Evolutionary conservation across 2,329 filamentous ascomycete genomes (phyloP), one percentile per base, ranked within the genome.

Genomic region (Apiospora malaysiana): DNA sequence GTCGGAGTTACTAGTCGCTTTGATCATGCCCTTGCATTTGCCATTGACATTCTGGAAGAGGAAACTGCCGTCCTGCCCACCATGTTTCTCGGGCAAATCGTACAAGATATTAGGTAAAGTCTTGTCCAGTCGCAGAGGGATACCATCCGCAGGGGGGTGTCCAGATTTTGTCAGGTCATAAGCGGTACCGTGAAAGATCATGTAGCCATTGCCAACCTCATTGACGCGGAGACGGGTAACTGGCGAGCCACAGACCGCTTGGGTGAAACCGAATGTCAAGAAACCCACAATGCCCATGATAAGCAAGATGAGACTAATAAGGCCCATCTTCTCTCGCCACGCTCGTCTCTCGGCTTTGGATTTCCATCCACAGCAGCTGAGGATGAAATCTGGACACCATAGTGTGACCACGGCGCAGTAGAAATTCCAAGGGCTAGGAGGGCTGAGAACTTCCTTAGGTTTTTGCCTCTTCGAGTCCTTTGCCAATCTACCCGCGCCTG

Each of bases 41-140:
- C 96, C 97, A 77, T 99, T 99, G 81, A 99, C 96, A 75, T 98
- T 97, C 80, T 99, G 96, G 83, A 99, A 99, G 78, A 99, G 84
- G 80, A 99, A 99, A 79, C 95, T 98, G 71, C 94, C 95, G 79
- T 99, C 97, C 81, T 93, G 89, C n/a, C 95, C 96, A 70, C 91
- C 92, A 76, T 95, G 90, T 78, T 93, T 93, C 75, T 92, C 89
- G 0, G 91, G 88, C n/a, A 97, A 84, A 79, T 98, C 94, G 78
- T 90, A 98, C 18, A 99, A 85, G 32, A 99, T 91, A 77, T 98
- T 98, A 37, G 93, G 86, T 42, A 87, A 88, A 2, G 80, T 76
- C 23, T 84, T 84, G 72, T 87, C 83, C 14, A 73, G 69, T 43
- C 80, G 79, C 18, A 85, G 80, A 0, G 93, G 89, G 74, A 99